These are phyloP conservation scores for Quercus engelmannii DNA, from an alignment of 306 rosid species.

Conservation along the genomic window DNA sequence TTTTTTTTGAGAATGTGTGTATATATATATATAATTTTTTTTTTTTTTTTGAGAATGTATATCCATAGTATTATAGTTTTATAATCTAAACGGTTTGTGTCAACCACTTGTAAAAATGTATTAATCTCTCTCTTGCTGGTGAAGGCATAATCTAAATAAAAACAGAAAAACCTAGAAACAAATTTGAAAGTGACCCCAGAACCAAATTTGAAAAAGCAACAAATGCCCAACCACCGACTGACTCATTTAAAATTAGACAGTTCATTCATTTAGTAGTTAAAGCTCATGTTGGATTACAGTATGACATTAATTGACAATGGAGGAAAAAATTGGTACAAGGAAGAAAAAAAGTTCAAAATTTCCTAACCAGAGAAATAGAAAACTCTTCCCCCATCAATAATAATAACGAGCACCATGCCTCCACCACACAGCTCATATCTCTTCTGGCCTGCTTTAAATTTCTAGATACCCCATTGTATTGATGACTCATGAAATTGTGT, in stretches of 20 bases:
- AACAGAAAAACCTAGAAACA: neutral
- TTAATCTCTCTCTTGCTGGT: neutral
- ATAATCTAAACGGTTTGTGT: no score
- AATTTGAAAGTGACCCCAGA: neutral
- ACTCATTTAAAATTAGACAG: neutral
- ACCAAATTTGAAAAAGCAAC: neutral
- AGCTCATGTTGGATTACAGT: neutral
- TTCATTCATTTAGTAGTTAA: neutral
- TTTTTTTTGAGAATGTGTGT: no score
- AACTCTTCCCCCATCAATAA: neutral
- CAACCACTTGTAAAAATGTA: no score
- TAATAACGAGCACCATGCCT: neutral
- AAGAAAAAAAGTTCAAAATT: neutral
- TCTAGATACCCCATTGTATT: neutral
- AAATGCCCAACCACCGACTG: neutral
- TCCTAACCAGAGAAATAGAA: neutral
- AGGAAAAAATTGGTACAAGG: neutral
- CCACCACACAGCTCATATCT: neutral
- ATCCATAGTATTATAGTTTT: no score
- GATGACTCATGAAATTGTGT: neutral
- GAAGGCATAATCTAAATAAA: neutral
- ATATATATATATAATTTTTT: no score
- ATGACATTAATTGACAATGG: neutral
- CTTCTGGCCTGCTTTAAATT: neutral
- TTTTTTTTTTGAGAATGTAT: no score